Conservation (phyloP, 352 stramenopile species). For the Nothophytophthora sp. region DNA sequence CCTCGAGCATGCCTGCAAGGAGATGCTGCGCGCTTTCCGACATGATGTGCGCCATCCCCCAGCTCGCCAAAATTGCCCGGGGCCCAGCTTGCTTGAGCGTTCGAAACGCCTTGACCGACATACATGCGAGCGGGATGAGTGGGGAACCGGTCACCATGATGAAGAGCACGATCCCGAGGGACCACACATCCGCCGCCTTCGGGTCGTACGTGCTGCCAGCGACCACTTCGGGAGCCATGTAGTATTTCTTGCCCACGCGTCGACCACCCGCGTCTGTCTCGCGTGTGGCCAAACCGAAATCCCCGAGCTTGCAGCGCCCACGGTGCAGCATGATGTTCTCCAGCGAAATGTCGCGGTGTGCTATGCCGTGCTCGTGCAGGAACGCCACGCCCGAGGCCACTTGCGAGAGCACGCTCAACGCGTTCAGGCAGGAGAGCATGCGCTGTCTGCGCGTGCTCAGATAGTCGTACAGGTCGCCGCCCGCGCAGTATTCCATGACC, state of each 20-base stretch:
- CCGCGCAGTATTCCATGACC: constrained; percentile 42
- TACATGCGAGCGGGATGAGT: constrained; percentile 33
- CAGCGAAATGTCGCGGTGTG: constrained; percentile 43
- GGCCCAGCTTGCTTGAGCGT: too few relatives aligned
- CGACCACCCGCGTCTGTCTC: constrained; percentile 5
- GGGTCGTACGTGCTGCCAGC: constrained; percentile 31
- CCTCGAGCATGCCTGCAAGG: too few relatives aligned
- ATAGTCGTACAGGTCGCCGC: constrained; percentile 30
- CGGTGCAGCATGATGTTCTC: constrained; percentile 40
- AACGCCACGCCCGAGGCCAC: constrained; percentile 15
- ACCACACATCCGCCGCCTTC: constrained; percentile 52
- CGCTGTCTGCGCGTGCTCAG: constrained; percentile 21
- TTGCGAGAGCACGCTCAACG: constrained; percentile 30
- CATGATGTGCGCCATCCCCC: too few relatives aligned
- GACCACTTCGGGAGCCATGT: constrained; percentile 48
- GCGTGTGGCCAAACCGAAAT: constrained; percentile 47
- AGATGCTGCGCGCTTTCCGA: too few relatives aligned
- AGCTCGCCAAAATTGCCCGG: too few relatives aligned
- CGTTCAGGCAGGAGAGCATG: constrained; percentile 6
- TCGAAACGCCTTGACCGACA: too few relatives aligned
- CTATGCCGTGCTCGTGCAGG: constrained; percentile 26
- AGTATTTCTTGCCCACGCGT: constrained; percentile 40
- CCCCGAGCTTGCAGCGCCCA: constrained; percentile 37
- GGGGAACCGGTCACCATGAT: constrained; percentile 47
- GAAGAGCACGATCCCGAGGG: constrained; percentile 53